Conservation (phyloP, 2,329 filamentous ascomycete genomes). For the Microsporum ferrugineum region DNA sequence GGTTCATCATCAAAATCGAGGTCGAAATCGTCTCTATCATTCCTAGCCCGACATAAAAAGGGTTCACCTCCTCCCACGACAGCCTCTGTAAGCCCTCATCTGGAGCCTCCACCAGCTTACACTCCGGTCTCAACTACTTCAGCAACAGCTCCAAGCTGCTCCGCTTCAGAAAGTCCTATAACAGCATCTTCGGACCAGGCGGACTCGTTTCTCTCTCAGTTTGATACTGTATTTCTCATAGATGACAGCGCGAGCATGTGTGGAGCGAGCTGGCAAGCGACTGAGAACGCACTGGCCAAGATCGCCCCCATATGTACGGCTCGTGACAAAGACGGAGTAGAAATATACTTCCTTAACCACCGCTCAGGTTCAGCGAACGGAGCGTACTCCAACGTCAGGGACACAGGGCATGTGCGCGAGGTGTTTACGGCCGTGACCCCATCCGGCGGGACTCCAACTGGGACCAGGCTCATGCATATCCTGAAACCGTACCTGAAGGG, state of each 20-base stretch:
- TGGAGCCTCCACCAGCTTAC: slow-evolving; percentile 35
- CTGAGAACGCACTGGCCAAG: slow-evolving; percentile 53
- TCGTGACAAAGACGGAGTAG: slow-evolving; percentile 74
- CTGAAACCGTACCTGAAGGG: slow-evolving; percentile 57
- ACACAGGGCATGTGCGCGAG: slow-evolving; percentile 45
- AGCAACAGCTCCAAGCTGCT: background rate
- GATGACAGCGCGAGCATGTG: slow-evolving; percentile 88
- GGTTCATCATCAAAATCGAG: background rate
- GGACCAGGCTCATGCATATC: slow-evolving; percentile 57
- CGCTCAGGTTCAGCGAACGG: slow-evolving; percentile 32
- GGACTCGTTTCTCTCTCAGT: slow-evolving; percentile 53
- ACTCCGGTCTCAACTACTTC: background rate
- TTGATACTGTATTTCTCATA: slow-evolving; percentile 83
- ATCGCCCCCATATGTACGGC: slow-evolving; percentile 73
- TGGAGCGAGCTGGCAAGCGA: slow-evolving; percentile 65
- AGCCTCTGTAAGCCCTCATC: slow-evolving; percentile 5
- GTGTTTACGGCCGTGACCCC: slow-evolving; percentile 64
- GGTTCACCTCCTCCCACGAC: background rate
- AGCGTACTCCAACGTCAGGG: slow-evolving; percentile 55
- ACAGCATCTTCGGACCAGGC: background rate
- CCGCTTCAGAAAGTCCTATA: background rate
- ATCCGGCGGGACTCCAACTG: slow-evolving; percentile 59
- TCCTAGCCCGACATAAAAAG: background rate
- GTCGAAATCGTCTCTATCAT: slow-evolving; percentile 4
- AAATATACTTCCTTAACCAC: slow-evolving; percentile 83